Evolutionary conservation across 371 early-diverging fungal species (phyloP), one percentile per base, ranked within the genome.

Genomic region (Actinomortierella wolfii): DNA sequence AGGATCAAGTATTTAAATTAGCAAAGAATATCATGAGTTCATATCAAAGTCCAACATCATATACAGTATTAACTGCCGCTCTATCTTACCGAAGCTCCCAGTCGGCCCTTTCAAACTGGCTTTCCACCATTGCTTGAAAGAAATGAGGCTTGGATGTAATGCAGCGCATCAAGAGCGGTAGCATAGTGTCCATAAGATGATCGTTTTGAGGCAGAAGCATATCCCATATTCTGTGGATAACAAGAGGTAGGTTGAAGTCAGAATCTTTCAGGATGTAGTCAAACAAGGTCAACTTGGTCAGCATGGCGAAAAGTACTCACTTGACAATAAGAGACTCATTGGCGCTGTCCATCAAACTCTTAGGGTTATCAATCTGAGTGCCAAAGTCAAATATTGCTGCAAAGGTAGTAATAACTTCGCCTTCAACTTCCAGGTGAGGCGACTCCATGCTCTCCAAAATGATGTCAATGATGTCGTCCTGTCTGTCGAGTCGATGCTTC

Each of bases 181-280:
- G 47, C 1, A 60, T 60, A 1, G 64, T 74, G 2, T 60, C 52
- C 3, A 55, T 49, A 60, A 74, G 59, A n/a, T 67, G 64, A 45
- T 74, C 75, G 15, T 74, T 54, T 51, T 67, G 21, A 1, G 75
- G 75, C 17, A 67, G 64, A 8, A 74, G 14, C 1, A 74, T 48
- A 7, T 67, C 68, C 75, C 75, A 74, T 2, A 74, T 47, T 41
- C 67, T 74, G 11, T 34, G 11, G 4, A 34, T 34, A 11, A 34
- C 11, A 4, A 34, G 34, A 6, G 7, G 34, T 34, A 34, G 34
- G 34, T 6, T n/a, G n/a, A n/a, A n/a, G n/a, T n/a, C n/a, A n/a
- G n/a, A n/a, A n/a, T n/a, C n/a, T n/a, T n/a, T n/a, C n/a, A n/a
- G n/a, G n/a, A n/a, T n/a, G n/a, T n/a, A n/a, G n/a, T n/a, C n/a